Base-by-base conservation (phyloP, 23 red algal genomes). In the Gracilaria vermiculophylla region DNA sequence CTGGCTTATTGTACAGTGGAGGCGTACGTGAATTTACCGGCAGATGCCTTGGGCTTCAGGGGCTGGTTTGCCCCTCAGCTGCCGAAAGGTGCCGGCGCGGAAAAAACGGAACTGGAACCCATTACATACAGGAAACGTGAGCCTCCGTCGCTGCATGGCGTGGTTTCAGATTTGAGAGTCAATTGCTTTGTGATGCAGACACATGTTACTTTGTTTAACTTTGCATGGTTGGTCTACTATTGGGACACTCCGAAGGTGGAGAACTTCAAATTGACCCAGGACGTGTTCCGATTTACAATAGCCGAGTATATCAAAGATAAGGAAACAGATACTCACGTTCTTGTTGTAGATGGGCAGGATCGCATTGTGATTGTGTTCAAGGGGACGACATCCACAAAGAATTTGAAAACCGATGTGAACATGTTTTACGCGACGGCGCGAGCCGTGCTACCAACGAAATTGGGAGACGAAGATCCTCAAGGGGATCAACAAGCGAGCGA, bases 161-260 rank as follows among this genome's bases (percentile, higher is more conserved):
- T 87, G 23, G 81, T 90, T 40, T 80, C 79, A 21, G 93, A 95
- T 47, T 86, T 95, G 48, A 71, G 69, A 35, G 87, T 81, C 42
- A 95, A 86, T 55, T 85, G 77, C 55, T 97, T 97, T 81, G 74
- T 86, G 16, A 88, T 97, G 88, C 83, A 97, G 27, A 97, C 94
- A 6, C 85, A 90, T 70, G 90, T 97, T 48, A 80, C 81, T 9
- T 57, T 92, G 72, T 97, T 97, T 13, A 97, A 97, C 53, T 90
- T 97, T 70, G 80, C 94, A 24, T 92, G 94, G 94, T 39, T 88
- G 44, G 82, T 90, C 19, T 97, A 97, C 76, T 95, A 95, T 23
- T 90, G 83, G 79, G 86, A 88, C 60, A 95, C 93, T 23, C 79
- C 81, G 51, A 95, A 95, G 79, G 71, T 90, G 21, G 82, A 95